These are phyloP conservation scores for Penicillium sp. DNA, from an alignment of 2,329 filamentous ascomycete genomes.

Conservation along the genomic window DNA sequence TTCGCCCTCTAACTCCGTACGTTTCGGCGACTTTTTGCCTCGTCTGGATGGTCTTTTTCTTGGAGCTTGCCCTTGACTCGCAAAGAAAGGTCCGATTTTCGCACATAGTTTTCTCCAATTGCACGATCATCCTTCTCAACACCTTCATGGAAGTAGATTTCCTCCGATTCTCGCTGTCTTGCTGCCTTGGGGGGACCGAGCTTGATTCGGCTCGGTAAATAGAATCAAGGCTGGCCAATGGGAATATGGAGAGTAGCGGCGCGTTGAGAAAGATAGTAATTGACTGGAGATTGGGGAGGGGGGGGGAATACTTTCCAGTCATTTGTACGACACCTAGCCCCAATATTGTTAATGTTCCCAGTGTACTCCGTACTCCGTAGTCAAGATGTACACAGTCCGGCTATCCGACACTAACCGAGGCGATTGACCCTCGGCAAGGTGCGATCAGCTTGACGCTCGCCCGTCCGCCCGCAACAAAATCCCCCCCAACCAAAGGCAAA, in stretches of 20 bases:
- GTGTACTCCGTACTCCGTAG: not conserved
- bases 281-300: not conserved
- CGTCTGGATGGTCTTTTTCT: not conserved
- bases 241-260: not conserved
- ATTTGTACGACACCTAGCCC: not conserved
- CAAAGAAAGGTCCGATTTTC: not conserved
- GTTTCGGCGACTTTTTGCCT: not conserved
- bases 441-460: conserved; percentile 18
- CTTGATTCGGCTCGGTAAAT: not conserved
- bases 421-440: conserved; percentile 23
- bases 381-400: not conserved
- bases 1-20: not conserved
- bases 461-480: conserved; percentile 9
- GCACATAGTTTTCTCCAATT: not conserved
- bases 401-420: conserved; percentile 28
- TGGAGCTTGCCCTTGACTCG: not conserved
- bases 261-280: not conserved
- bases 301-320: no score
- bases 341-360: no score
- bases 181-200: not conserved
- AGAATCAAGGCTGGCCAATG: not conserved
- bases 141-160: not conserved
- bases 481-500: conserved; percentile 4
- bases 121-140: not conserved
- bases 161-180: not conserved